A percentile compares a stretch with the other conserved stretches of the same genome.
phyloP scores from a whole-genome alignment of 208 protist genomes.

The Herpetomonas samuelpessoai region DNA sequence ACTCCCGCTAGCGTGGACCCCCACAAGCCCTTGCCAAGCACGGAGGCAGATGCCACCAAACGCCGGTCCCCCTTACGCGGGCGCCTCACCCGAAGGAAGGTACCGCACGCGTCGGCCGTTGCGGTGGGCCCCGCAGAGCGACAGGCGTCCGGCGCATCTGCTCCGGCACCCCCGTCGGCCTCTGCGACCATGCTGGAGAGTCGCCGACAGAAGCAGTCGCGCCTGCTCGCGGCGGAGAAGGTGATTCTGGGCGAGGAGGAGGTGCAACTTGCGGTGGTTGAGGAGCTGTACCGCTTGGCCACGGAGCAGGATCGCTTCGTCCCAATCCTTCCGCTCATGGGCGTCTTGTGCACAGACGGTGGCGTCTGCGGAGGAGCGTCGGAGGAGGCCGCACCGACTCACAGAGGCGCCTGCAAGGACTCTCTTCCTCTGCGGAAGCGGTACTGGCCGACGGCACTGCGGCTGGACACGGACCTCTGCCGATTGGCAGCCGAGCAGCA shows the following conservation, averaged over 20 bases:
- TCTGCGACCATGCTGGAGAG: background rate
- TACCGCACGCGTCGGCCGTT: too few species aligned
- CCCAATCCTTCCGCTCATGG: conserved; percentile 35
- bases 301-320: conserved; percentile 35
- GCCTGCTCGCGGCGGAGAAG: conserved; percentile 31
- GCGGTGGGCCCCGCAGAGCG: too few species aligned
- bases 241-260: conserved; percentile 38
- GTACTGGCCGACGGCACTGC: conserved; percentile 10
- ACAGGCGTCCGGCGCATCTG: too few species aligned
- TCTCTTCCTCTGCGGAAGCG: conserved; percentile 23
- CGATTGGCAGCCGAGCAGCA: too few species aligned
- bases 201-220: conserved; percentile 23
- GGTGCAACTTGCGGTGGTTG: conserved; percentile 29
- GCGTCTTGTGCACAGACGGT: conserved; percentile 19
- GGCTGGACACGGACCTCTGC: conserved; percentile 16
- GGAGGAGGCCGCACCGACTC: too few species aligned
- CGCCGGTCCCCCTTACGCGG: too few species aligned
- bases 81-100: background rate
- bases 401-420: too few species aligned
- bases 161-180: conserved; percentile 1
- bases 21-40: too few species aligned
- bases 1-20: too few species aligned
- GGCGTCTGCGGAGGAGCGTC: too few species aligned
- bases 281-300: conserved; percentile 40
- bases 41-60: too few species aligned